phyloP scores from a whole-genome alignment of 768 basidiomycete species.

The Trametes villosa region DNA sequence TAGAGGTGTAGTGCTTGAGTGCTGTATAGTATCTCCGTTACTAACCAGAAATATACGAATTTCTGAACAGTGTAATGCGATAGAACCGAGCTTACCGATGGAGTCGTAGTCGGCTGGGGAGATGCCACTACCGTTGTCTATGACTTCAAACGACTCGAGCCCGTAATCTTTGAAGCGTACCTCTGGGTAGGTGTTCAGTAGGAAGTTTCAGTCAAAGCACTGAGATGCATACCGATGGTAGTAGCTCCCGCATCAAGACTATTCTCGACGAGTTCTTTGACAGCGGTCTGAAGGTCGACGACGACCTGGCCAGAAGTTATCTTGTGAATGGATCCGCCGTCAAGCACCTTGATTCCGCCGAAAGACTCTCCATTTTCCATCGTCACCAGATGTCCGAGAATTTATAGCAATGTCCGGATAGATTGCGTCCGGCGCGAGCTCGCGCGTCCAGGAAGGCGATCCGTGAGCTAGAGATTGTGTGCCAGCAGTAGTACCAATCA shows the following conservation, averaged over 20 bases:
- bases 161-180: slow-evolving; percentile 93
- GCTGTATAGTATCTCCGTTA: no score
- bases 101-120: slow-evolving; percentile 72
- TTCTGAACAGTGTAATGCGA: not conserved
- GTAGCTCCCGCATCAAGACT: slow-evolving; percentile 92
- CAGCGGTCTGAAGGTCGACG: slow-evolving; percentile 87
- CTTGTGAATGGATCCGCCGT: slow-evolving; percentile 76
- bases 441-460: no score
- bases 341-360: slow-evolving; percentile 74
- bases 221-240: slow-evolving; percentile 65
- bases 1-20: slow-evolving; percentile 93
- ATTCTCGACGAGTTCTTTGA: slow-evolving; percentile 97
- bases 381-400: no score
- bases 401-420: no score
- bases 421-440: no score
- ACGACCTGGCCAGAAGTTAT: slow-evolving; percentile 97
- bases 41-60: not conserved
- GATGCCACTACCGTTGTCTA: slow-evolving; percentile 94
- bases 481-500: no score
- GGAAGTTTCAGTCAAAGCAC: no score
- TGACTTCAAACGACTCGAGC: slow-evolving; percentile 77
- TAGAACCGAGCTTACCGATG: slow-evolving; percentile 59
- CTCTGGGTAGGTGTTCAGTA: slow-evolving; percentile 52
- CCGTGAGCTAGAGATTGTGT: no score
- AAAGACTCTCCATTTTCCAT: no score